Evolutionary conservation across 805 yeast genomes (phyloP), one percentile per base, ranked within the genome.

Genomic region (Wickerhamiella domercqiae): DNA sequence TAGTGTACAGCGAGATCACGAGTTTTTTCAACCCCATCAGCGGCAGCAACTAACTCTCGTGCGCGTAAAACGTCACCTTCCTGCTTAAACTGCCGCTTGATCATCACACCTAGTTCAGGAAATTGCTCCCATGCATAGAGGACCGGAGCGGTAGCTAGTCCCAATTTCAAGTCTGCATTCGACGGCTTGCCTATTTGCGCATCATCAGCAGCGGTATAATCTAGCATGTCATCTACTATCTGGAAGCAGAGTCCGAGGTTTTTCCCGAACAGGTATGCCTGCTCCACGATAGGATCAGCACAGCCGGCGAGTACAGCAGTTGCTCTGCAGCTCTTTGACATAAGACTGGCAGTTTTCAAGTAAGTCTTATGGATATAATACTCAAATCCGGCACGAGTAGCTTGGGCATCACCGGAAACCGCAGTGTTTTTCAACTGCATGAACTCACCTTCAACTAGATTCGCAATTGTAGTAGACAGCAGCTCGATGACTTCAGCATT

Each of bases 401-500:
- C 82, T 47, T 71, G 78, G 21, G 65, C 68, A 39, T 62, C 54
- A 11, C 30, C 34, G 16, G 75, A 67, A 2, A 49, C 47, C 5
- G 86, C 90, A 0, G 95, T 83, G 60, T 90, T 90, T 50, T 87
- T 86, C 64, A 90, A 70, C 62, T 90, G 98, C 97, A 90, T 90
- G 56, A 90, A 87, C 61, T 90, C 98, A 36, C 98, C 98, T 61
- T 90, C 98, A 1, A 90, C 97, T 42, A 90, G 67, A 55, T 90
- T 90, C 9, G 97, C 98, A 54, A 90, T 90, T 22, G 95, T 79
- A 11, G 95, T 87, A 3, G 96, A 84, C 63, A 90, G 73, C 43
- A 90, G 67, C 62, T 90, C 98, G 41, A 84, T 86, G 33, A 90
- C 98, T 62, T 90, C 97, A n/a, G 95, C 87, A 56, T 90, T 87